These are phyloP conservation scores for Candida andamanensis DNA, from an alignment of 805 yeast genomes.

Conservation along the genomic window DNA sequence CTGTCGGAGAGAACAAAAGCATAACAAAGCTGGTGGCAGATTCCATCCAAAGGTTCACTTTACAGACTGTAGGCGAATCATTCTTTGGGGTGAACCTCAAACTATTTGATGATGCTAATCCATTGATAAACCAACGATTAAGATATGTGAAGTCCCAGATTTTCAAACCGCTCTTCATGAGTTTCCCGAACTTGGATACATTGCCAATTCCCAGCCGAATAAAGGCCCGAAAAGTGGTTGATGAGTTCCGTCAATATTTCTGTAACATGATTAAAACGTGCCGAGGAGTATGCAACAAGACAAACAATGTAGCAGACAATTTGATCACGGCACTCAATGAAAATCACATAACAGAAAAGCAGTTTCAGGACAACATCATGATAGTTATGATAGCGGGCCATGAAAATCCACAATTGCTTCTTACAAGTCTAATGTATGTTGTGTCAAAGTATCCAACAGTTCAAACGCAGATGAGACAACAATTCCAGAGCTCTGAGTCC, in stretches of 20 bases:
- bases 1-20: neutral
- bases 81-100: slow-evolving; percentile 44
- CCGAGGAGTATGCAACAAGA: slow-evolving; percentile 13
- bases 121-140: slow-evolving; percentile 33
- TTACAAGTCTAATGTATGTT: slow-evolving; percentile 43
- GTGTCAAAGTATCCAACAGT: slow-evolving; percentile 37
- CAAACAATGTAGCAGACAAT: slow-evolving; percentile 36
- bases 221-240: slow-evolving; percentile 40
- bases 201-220: slow-evolving; percentile 45
- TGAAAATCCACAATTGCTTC: slow-evolving; percentile 53
- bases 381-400: slow-evolving; percentile 59
- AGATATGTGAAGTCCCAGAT: slow-evolving; percentile 46
- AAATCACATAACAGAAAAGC: slow-evolving; percentile 38
- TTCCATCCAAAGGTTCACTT: slow-evolving; percentile 34
- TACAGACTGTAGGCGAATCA: slow-evolving; percentile 48
- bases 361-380: slow-evolving; percentile 49
- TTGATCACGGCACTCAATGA: slow-evolving; percentile 35
- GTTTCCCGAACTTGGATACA: slow-evolving; percentile 50
- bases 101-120: slow-evolving; percentile 16
- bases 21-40: slow-evolving; percentile 33
- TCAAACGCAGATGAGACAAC: slow-evolving; percentile 27
- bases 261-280: slow-evolving; percentile 25
- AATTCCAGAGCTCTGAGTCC: slow-evolving; percentile 1
- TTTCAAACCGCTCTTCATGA: slow-evolving; percentile 49
- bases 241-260: slow-evolving; percentile 33